Conservation (phyloP, 2,329 filamentous ascomycete species). For the Trichophyton simii region DNA sequence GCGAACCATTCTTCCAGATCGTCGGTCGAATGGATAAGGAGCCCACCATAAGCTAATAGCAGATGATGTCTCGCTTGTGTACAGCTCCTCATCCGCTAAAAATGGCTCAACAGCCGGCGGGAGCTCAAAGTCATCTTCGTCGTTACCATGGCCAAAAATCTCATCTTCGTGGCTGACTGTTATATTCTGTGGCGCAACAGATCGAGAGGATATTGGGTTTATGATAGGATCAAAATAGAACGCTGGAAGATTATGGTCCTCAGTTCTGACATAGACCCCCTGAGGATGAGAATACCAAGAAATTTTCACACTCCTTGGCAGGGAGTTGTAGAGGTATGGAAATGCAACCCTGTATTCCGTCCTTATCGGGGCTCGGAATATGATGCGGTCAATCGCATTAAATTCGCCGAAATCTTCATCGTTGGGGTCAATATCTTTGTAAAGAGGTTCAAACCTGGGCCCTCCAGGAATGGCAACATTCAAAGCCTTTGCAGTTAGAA, state of each 20-base stretch:
- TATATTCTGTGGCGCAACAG: slow-evolving; percentile 89
- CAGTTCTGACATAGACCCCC: slow-evolving; percentile 75
- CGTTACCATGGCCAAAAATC: slow-evolving; percentile 70
- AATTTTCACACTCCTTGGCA: slow-evolving; percentile 84
- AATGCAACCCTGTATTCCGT: slow-evolving; percentile 94
- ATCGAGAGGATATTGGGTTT: slow-evolving; percentile 91
- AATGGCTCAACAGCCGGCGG: slow-evolving; percentile 75
- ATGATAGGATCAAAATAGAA: slow-evolving; percentile 98
- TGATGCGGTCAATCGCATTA: slow-evolving; percentile 98
- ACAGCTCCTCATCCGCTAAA: slow-evolving; percentile 75
- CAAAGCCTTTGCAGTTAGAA: slow-evolving; percentile 88
- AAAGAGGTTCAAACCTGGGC: slow-evolving; percentile 88
- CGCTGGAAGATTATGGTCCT: slow-evolving; percentile 78
- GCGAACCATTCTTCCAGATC: slow-evolving; percentile 89
- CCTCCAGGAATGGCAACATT: slow-evolving; percentile 98
- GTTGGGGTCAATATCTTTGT: slow-evolving; percentile 97
- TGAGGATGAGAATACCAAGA: slow-evolving; percentile 92
- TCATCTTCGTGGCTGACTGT: slow-evolving; percentile 85
- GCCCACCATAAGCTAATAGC: slow-evolving; percentile 98
- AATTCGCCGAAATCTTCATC: slow-evolving; percentile 99
- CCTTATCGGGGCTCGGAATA: slow-evolving; percentile 86
- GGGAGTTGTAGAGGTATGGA: slow-evolving; percentile 89
- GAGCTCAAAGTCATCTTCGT: slow-evolving; percentile 73
- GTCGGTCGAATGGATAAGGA: slow-evolving; percentile 85
- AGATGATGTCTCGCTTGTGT: slow-evolving; percentile 75